phyloP scores from a whole-genome alignment of 805 yeast species.

The Ogataea wickerhamii region DNA sequence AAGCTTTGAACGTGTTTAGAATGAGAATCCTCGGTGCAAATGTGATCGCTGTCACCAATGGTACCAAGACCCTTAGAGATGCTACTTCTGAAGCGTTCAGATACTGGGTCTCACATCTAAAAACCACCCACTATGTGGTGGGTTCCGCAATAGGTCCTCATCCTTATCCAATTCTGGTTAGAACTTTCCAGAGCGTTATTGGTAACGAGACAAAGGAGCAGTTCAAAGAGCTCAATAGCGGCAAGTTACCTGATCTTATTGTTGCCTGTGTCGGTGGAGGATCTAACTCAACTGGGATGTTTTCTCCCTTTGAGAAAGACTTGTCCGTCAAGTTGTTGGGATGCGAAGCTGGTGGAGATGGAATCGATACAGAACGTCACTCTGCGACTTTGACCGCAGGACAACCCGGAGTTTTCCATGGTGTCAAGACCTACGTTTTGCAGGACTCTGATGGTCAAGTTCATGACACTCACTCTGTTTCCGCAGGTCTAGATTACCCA shows the following conservation, averaged over 20 bases:
- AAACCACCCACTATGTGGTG: conserved; percentile 88
- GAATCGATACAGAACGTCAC: conserved; percentile 82
- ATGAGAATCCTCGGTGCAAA: conserved; percentile 96
- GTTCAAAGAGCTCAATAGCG: conserved; percentile 72
- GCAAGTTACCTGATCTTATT: conserved; percentile 85
- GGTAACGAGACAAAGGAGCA: conserved; percentile 94
- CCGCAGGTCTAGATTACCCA: conserved; percentile 98
- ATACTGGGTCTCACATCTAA: conserved; percentile 86
- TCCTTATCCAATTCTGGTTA: conserved; percentile 96
- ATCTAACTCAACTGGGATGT: conserved; percentile 93
- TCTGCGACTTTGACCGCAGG: conserved; percentile 97
- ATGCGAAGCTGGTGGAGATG: conserved; percentile 99
- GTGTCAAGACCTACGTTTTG: conserved; percentile 89
- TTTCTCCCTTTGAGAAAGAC: conserved; percentile 89
- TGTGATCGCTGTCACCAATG: conserved; percentile 89
- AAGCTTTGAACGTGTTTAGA: conserved; percentile 95
- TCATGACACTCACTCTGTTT: conserved; percentile 95
- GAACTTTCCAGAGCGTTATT: conserved; percentile 97
- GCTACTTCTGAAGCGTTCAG: conserved; percentile 98
- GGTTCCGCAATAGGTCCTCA: conserved; percentile 99
- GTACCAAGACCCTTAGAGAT: conserved; percentile 94
- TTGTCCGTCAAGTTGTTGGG: conserved; percentile 76
- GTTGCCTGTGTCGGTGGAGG: conserved; percentile 99
- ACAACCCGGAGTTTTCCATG: conserved; percentile 96
- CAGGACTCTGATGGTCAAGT: conserved; percentile 94